Evolutionary conservation across 805 yeast species (phyloP).

Genomic region (Wickerhamomyces xylosicus): DNA sequence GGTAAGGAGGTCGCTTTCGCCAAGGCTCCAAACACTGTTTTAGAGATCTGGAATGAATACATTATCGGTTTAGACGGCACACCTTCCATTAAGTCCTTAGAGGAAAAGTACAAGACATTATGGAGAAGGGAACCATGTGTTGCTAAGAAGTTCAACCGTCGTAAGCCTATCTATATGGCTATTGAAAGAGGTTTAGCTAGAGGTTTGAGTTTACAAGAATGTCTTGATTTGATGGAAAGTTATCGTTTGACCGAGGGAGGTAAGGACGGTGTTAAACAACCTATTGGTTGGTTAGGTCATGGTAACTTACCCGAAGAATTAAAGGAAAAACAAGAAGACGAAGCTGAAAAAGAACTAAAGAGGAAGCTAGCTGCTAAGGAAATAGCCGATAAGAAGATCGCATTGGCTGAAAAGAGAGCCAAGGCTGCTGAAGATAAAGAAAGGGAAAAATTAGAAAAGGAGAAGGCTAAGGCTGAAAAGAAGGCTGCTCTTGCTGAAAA

Average conservation of each 20-base stretch:
- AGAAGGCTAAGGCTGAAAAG: too few species aligned
- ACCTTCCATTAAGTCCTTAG: slow-evolving; percentile 41
- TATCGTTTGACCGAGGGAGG: slow-evolving; percentile 30
- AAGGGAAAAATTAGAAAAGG: too few species aligned
- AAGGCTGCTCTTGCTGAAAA: too few species aligned
- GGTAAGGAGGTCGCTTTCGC: slow-evolving; percentile 23
- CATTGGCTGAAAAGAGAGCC: too few species aligned
- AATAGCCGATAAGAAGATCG: not conserved
- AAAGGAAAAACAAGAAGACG: too few species aligned
- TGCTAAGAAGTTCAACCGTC: slow-evolving; percentile 39
- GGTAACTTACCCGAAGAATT: slow-evolving; percentile 26
- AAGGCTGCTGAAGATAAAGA: too few species aligned
- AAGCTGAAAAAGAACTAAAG: not conserved
- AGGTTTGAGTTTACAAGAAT: slow-evolving; percentile 32
- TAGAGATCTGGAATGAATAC: slow-evolving; percentile 49
- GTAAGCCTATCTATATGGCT: slow-evolving; percentile 45
- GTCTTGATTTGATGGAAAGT: slow-evolving; percentile 37
- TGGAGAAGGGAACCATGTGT: slow-evolving; percentile 50
- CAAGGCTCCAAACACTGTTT: slow-evolving; percentile 34
- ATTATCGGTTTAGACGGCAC: slow-evolving; percentile 40
- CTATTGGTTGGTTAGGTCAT: slow-evolving; percentile 34
- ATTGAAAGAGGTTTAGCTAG: slow-evolving; percentile 37
- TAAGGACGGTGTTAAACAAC: slow-evolving; percentile 28
- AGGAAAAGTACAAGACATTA: slow-evolving; percentile 36
- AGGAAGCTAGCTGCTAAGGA: not conserved